Conservation (phyloP, 2,329 filamentous ascomycete species). For the Paecilomyces sp. region DNA sequence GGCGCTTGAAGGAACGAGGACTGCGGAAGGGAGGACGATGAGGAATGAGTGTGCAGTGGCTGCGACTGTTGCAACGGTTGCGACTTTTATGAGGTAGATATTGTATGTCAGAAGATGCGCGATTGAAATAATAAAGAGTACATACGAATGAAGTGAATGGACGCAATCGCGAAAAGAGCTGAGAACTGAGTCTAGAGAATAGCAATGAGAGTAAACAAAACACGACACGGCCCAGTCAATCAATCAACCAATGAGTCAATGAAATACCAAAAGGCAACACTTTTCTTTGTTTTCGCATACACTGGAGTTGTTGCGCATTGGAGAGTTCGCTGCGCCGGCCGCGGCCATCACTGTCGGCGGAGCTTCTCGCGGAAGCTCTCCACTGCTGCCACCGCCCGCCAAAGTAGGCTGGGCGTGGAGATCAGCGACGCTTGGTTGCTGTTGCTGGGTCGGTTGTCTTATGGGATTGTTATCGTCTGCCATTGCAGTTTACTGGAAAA, state of each 20-base stretch:
- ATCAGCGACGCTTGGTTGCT: background rate
- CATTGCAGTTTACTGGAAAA: background rate
- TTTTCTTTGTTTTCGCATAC: slow-evolving; percentile 6
- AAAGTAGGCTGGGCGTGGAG: background rate
- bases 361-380: background rate
- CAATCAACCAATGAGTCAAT: background rate
- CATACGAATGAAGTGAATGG: too few relatives aligned
- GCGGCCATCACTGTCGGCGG: background rate
- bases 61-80: background rate
- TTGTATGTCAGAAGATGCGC: background rate
- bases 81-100: background rate
- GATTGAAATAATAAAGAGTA: too few relatives aligned
- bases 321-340: background rate
- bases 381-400: background rate
- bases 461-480: background rate
- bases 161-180: too few relatives aligned
- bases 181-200: too few relatives aligned
- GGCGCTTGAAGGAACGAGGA: background rate
- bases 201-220: background rate
- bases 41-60: background rate
- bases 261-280: background rate
- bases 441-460: background rate
- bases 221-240: background rate
- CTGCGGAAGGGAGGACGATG: background rate
- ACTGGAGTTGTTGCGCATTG: slow-evolving; percentile 5